Percentiles rank a stretch among this genome's conserved stretches.
Conservation (phyloP, 148 eudicot species). For the Spergularia bocconei region DNA sequence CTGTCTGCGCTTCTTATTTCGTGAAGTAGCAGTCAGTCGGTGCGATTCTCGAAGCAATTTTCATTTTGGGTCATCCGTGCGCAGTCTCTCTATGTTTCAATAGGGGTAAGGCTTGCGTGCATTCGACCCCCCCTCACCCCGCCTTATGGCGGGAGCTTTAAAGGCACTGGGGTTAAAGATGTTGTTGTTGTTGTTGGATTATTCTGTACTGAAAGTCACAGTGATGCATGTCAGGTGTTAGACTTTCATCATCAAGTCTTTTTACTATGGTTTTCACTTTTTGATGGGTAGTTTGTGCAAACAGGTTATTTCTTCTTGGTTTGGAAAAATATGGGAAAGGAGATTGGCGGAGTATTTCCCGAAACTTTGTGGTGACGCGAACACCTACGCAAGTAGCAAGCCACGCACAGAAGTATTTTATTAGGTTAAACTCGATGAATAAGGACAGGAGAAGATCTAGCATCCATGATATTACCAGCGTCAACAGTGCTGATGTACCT, state of each 20-base stretch:
- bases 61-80: too few species aligned
- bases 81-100: too few species aligned
- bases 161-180: too few species aligned
- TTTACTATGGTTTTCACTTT: slow-evolving; percentile 1
- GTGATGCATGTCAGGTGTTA: not conserved
- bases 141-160: too few species aligned
- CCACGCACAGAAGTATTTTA: slow-evolving; percentile 60
- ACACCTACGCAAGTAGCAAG: slow-evolving; percentile 65
- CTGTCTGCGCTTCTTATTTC: too few species aligned
- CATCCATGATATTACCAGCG: slow-evolving; percentile 58
- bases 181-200: not conserved
- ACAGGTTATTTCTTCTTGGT: slow-evolving; percentile 57
- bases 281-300: not conserved
- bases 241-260: not conserved
- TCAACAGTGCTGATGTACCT: slow-evolving; percentile 36
- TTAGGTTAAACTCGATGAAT: slow-evolving; percentile 56
- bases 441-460: slow-evolving; percentile 62
- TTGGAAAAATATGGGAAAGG: slow-evolving; percentile 64
- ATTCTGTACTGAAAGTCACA: not conserved
- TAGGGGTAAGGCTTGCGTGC: too few species aligned
- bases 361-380: slow-evolving; percentile 66
- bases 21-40: too few species aligned
- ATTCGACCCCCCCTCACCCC: too few species aligned
- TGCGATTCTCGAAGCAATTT: too few species aligned
- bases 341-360: slow-evolving; percentile 69